Percentiles rank a stretch among this genome's conserved stretches.
phyloP scores from a whole-genome alignment of 2,329 filamentous ascomycete species.

The Penicillium sp. region DNA sequence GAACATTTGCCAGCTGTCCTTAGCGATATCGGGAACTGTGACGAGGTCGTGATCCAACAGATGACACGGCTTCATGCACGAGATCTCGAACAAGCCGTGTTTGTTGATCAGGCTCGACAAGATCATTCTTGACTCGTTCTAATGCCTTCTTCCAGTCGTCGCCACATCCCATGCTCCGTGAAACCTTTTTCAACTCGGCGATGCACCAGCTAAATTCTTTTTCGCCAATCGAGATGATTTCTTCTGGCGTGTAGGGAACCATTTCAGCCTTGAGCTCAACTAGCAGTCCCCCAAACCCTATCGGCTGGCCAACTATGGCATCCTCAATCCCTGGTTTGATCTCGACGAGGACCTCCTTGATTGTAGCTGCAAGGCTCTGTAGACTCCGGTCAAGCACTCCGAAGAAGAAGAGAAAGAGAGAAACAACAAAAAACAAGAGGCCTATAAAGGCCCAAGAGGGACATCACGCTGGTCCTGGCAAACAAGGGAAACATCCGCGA shows the following conservation, averaged over 20 bases:
- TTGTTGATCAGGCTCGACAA: slow-evolving; percentile 58
- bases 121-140: slow-evolving; percentile 58
- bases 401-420: too few species aligned
- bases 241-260: slow-evolving; percentile 61
- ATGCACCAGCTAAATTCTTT: slow-evolving; percentile 57
- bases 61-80: slow-evolving; percentile 54
- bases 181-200: slow-evolving; percentile 56
- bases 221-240: slow-evolving; percentile 49
- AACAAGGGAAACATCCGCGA: too few species aligned
- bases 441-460: too few species aligned
- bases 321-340: slow-evolving; percentile 48
- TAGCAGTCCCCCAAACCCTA: slow-evolving; percentile 55
- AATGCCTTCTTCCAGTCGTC: slow-evolving; percentile 57
- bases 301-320: slow-evolving; percentile 60
- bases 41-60: slow-evolving; percentile 59
- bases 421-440: too few species aligned
- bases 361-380: slow-evolving; percentile 36
- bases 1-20: slow-evolving; percentile 57
- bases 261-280: slow-evolving; percentile 58
- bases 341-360: slow-evolving; percentile 51
- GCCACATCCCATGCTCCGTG: slow-evolving; percentile 51
- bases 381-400: slow-evolving; percentile 32
- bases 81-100: slow-evolving; percentile 55
- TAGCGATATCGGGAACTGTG: slow-evolving; percentile 57
- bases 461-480: too few species aligned